Evolutionary conservation across 208 protist species (phyloP), one percentile per base, ranked within the genome.

Genomic region (Trypanosoma avium): DNA sequence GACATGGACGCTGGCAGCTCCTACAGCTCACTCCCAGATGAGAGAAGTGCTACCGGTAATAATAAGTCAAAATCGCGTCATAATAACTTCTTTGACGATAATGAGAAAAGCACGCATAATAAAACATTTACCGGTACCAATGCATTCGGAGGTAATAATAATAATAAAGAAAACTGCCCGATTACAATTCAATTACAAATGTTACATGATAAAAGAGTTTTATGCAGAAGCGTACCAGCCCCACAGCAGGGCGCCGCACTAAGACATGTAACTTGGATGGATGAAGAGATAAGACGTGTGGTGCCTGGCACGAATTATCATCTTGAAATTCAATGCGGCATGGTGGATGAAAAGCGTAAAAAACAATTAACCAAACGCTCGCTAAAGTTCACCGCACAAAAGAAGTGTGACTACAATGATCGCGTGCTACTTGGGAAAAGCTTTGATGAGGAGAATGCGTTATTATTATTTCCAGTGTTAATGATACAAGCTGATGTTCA

Each of bases 391-490:
- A 32, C 33, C 24, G 35, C 38, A 3, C 56, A 72, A 17, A 72
- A 60, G 48, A 19, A 29, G 1, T 63, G 33, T 19, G 58, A 72
- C 30, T 72, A 64, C 42, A 60, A 58, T 32, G 66, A 72, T 47
- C 29, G 35, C n/a, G 66, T 63, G 30, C 7, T 60, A 3, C 36
- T 72, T 4, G 35, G 40, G 10, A 65, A 65, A 40, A 61, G 57
- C 42, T 43, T 72, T 29, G 66, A 64, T 40, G 66, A 72, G 48
- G 66, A 72, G 49, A 72, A 72, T 45, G 66, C 66, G 38, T 50
- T 72, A 9, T 49, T 72, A 5, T 22, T 72, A 1, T 72, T 72
- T 17, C 66, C 66, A 0, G 7, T 72, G 5, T 49, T 72, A 24
- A 40, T 72, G 1, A 62, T 72, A 54, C 54, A 65, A 19, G 56